These are phyloP conservation scores for Fusarium pseudonygamai DNA, from an alignment of 2,329 filamentous ascomycete genomes.

Conservation along the genomic window DNA sequence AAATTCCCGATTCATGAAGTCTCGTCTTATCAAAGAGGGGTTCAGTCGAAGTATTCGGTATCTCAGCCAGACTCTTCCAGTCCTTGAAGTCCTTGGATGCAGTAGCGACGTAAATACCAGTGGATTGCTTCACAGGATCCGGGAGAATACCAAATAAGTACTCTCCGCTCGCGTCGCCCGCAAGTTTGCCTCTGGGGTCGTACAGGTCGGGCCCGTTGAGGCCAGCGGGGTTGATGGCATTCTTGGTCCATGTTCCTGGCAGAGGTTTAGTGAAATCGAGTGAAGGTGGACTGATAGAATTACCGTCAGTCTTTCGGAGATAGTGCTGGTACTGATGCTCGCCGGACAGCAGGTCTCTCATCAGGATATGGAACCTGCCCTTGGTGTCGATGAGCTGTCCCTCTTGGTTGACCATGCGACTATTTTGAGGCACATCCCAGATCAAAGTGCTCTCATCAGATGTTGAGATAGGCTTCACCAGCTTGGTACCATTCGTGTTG, in stretches of 20 bases:
- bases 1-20: constrained; percentile 2
- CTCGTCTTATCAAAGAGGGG: constrained; percentile 19
- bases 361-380: constrained; percentile 22
- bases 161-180: constrained; percentile 18
- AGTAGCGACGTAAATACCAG: constrained; percentile 14
- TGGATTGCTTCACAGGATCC: not conserved
- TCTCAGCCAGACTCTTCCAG: constrained; percentile 11
- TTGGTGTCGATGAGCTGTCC: constrained; percentile 22
- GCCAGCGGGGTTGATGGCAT: constrained; percentile 9
- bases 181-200: constrained; percentile 29
- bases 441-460: constrained; percentile 14
- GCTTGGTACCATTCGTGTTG: constrained; percentile 12
- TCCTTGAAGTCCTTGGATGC: constrained; percentile 10
- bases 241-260: constrained; percentile 24
- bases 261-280: fast-evolving
- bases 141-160: constrained; percentile 21
- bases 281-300: fast-evolving
- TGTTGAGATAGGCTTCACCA: constrained; percentile 16
- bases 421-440: constrained; percentile 26
- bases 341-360: constrained; percentile 22
- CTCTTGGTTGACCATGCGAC: constrained; percentile 32
- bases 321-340: constrained; percentile 28
- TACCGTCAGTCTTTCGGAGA: constrained; percentile 3
- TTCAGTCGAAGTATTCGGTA: constrained; percentile 22
- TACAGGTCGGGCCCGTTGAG: constrained; percentile 27